A percentile compares a stretch with the other conserved stretches of the same genome.
phyloP scores from a whole-genome alignment of 1,284 basidiomycete species.

The Butyriboletus pseudospeciosus region DNA sequence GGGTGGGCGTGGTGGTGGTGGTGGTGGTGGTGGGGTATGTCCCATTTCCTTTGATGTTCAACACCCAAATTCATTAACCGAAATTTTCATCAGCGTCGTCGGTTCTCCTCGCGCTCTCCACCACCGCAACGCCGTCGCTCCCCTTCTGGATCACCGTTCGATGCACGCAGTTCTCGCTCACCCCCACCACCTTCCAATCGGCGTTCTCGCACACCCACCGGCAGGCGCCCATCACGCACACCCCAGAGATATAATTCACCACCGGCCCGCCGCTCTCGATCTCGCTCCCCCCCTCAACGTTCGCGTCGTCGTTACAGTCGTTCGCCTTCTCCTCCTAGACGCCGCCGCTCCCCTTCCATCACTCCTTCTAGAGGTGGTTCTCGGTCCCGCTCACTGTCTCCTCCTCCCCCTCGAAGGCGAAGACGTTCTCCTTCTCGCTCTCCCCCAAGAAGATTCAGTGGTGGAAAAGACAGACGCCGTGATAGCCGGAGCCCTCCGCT shows the following conservation, averaged over 20 bases:
- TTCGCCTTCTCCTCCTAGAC: constrained; percentile 34
- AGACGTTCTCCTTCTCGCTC: constrained; percentile 36
- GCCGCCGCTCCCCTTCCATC: constrained; percentile 35
- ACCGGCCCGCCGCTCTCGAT: constrained; percentile 24
- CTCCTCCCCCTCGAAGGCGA: constrained; percentile 43
- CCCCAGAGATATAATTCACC: constrained; percentile 22
- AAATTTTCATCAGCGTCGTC: constrained; percentile 37
- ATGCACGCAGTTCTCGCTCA: constrained; percentile 44
- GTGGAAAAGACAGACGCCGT: constrained; percentile 38
- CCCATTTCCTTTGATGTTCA: constrained; percentile 18
- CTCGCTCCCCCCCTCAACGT: constrained; percentile 32
- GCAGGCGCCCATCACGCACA: constrained; percentile 35
- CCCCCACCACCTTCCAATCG: constrained; percentile 32
- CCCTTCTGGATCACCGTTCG: constrained; percentile 32
- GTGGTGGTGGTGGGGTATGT: constrained; percentile 40
- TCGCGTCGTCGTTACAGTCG: constrained; percentile 26
- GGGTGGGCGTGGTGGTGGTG: constrained; percentile 41
- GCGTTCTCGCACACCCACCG: constrained; percentile 36
- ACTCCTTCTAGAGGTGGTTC: constrained; percentile 27
- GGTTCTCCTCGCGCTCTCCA: constrained; percentile 39
- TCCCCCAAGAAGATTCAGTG: constrained; percentile 40
- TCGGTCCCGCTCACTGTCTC: constrained; percentile 33
- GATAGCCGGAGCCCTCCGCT: constrained; percentile 58
- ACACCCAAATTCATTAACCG: constrained; percentile 2
- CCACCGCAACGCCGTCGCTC: constrained; percentile 29